Evolutionary conservation across 768 basidiomycete species (phyloP).

Genomic region (Podaxis sp.): DNA sequence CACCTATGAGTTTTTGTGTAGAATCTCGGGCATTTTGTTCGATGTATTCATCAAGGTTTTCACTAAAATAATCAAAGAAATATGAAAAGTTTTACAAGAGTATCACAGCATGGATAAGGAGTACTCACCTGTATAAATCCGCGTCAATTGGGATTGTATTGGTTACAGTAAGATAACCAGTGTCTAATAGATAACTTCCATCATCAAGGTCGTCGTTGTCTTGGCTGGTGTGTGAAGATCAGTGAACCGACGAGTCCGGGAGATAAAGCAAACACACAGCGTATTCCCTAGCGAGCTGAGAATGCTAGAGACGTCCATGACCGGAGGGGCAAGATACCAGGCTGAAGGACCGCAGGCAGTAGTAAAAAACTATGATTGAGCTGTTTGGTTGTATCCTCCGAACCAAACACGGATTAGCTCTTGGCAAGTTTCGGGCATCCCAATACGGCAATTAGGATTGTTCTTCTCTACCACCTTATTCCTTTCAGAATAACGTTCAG

Average conservation of each 20-base stretch:
- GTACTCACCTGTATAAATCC: slow-evolving; percentile 72
- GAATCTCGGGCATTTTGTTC: slow-evolving; percentile 75
- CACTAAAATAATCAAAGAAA: slow-evolving; percentile 34
- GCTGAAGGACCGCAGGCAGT: slow-evolving; percentile 10
- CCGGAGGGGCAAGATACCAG: not conserved
- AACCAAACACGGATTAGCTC: slow-evolving; percentile 8
- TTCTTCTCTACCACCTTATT: not conserved
- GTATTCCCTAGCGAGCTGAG: slow-evolving; percentile 70
- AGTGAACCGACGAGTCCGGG: not conserved
- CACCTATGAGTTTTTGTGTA: slow-evolving; percentile 72
- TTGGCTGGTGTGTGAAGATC: slow-evolving; percentile 52
- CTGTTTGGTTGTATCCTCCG: slow-evolving; percentile 18
- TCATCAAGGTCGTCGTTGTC: slow-evolving; percentile 69
- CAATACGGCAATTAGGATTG: not conserved
- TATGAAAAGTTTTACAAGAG: not conserved
- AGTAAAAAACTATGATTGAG: slow-evolving; percentile 8
- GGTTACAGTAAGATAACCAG: slow-evolving; percentile 79
- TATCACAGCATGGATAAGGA: not conserved
- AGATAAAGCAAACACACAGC: slow-evolving; percentile 35
- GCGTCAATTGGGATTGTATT: slow-evolving; percentile 86
- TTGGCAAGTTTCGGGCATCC: not conserved
- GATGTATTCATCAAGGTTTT: slow-evolving; percentile 78
- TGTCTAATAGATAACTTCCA: slow-evolving; percentile 42
- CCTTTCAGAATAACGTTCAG: not conserved
- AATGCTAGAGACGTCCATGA: slow-evolving; percentile 81